Evolutionary conservation across 192 early-diverging fungal genomes (phyloP).

Genomic region (Jimgerdemannia lactiflua): DNA sequence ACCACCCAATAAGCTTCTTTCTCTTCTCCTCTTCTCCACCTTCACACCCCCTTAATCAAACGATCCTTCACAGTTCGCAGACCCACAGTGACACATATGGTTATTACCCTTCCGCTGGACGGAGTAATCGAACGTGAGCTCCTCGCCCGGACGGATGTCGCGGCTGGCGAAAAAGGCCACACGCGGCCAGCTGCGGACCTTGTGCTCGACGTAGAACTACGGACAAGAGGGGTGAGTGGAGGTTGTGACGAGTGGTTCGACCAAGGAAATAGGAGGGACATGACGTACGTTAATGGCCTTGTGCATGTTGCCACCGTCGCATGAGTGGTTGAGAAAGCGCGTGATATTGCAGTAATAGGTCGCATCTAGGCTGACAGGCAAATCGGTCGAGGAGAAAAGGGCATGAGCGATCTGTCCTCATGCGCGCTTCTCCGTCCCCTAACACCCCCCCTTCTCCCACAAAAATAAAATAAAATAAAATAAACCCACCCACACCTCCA

Average conservation of each 20-base stretch:
- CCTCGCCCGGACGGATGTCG: conserved; percentile 29
- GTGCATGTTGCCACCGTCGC: conserved; percentile 3
- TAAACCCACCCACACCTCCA: no score
- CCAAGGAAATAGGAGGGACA: neutral
- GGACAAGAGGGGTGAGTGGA: neutral
- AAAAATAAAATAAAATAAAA: no score
- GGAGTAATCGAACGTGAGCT: conserved; percentile 39
- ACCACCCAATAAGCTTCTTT: no score
- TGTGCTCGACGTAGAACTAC: neutral
- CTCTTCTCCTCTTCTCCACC: no score
- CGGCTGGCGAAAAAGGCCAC: conserved; percentile 31
- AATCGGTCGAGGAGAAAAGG: neutral
- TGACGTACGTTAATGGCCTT: neutral
- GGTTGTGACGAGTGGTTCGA: neutral
- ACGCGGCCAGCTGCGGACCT: neutral
- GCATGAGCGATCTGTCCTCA: neutral
- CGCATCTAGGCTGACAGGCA: neutral
- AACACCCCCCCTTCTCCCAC: no score
- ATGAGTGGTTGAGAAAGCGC: conserved; percentile 2
- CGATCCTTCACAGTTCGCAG: neutral
- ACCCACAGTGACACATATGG: neutral
- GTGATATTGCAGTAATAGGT: conserved; percentile 4
- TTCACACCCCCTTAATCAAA: neutral
- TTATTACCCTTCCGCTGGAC: neutral
- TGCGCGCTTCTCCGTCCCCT: no score